phyloP scores from a whole-genome alignment of 2,329 filamentous ascomycete genomes.

The Paramyrothecium sp. region DNA sequence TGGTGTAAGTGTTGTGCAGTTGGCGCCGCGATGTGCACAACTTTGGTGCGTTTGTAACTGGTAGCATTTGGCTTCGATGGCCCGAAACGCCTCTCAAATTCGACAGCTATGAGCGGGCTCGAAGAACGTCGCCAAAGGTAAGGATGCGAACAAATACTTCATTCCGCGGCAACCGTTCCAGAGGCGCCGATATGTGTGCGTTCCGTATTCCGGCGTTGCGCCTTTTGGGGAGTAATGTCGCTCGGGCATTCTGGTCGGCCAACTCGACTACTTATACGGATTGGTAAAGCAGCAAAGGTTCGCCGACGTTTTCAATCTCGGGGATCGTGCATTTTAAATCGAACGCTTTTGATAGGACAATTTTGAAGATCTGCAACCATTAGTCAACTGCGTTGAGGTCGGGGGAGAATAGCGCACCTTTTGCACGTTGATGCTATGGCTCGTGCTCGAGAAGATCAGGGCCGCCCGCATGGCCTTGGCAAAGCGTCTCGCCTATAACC shows the following conservation, averaged over 20 bases:
- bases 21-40: no score
- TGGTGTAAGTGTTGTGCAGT: not conserved
- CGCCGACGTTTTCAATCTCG: constrained; percentile 96
- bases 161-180: no score
- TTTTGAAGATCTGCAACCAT: constrained; percentile 87
- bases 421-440: constrained; percentile 99
- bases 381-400: constrained; percentile 5
- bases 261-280: constrained; percentile 35
- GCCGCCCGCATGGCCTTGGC: constrained; percentile 98
- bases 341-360: constrained; percentile 97
- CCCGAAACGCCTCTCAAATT: no score
- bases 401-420: constrained; percentile 58
- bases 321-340: constrained; percentile 98
- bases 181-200: no score
- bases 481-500: constrained; percentile 79
- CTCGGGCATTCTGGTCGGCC: not conserved
- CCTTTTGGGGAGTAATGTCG: no score
- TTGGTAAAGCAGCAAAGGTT: constrained; percentile 90
- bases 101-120: no score
- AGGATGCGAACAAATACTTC: no score
- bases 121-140: no score
- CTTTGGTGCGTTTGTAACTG: no score
- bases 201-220: not conserved
- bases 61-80: no score
- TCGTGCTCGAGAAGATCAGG: constrained; percentile 97